A percentile compares a stretch with the other conserved stretches of the same genome.
Evolutionary conservation across 257 asterid genomes (phyloP).

Genomic region (Lantana camara): DNA sequence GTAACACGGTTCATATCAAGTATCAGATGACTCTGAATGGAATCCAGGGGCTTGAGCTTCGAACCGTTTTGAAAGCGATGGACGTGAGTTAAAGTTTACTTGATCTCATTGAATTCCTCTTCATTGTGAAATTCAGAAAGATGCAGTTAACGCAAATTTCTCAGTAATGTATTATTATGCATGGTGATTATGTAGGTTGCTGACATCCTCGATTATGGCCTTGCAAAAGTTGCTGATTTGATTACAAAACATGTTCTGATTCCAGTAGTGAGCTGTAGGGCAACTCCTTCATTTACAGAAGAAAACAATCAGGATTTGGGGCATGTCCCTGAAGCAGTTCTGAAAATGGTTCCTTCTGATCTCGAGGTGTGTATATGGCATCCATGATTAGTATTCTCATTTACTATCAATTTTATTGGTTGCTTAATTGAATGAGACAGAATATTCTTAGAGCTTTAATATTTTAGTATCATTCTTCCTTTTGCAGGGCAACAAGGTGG

Average conservation of each 20-base stretch:
- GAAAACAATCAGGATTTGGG: slow-evolving; percentile 40
- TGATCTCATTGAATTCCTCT: slow-evolving; percentile 9
- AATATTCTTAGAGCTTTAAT: slow-evolving; percentile 1
- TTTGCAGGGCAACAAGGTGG: slow-evolving; percentile 55
- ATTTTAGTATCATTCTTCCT: slow-evolving; percentile 22
- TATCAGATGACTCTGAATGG: slow-evolving; percentile 43
- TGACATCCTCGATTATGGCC: slow-evolving; percentile 78
- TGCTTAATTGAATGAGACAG: slow-evolving; percentile 8
- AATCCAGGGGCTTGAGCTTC: slow-evolving; percentile 64
- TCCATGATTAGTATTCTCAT: slow-evolving; percentile 3
- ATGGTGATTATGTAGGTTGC: slow-evolving; percentile 59
- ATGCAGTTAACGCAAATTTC: slow-evolving; percentile 7
- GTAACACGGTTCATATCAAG: slow-evolving; percentile 55
- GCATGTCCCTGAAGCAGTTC: slow-evolving; percentile 47
- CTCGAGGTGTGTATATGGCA: slow-evolving; percentile 46
- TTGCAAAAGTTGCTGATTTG: slow-evolving; percentile 84
- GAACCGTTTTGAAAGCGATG: slow-evolving; percentile 77
- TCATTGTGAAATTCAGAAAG: slow-evolving; percentile 19
- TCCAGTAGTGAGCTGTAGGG: slow-evolving; percentile 56
- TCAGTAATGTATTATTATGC: slow-evolving; percentile 23
- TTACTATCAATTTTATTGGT: background rate
- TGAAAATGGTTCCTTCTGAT: slow-evolving; percentile 63
- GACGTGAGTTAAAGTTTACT: slow-evolving; percentile 57
- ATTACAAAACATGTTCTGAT: slow-evolving; percentile 57
- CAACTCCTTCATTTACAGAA: slow-evolving; percentile 52